A percentile compares a stretch with the other conserved stretches of the same genome.
Evolutionary conservation across 2,329 filamentous ascomycete genomes (phyloP).

Genomic region (Colletotrichum simmondsii): DNA sequence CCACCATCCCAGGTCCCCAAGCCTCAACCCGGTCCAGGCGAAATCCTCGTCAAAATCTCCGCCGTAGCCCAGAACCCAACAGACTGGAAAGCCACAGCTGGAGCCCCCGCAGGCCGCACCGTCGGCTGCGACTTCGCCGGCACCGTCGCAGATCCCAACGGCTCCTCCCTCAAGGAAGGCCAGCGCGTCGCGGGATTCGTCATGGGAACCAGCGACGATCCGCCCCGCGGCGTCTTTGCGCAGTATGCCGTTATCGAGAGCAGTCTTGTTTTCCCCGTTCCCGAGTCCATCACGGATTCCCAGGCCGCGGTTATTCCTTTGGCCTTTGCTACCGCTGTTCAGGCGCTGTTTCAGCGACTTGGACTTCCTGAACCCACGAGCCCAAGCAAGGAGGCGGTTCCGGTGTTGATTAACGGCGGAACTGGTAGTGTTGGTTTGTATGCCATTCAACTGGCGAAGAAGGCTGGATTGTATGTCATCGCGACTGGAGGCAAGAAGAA

Average conservation of each 20-base stretch:
- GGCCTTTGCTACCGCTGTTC: constrained; percentile 25
- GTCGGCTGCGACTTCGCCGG: constrained; percentile 49
- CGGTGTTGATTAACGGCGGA: constrained; percentile 41
- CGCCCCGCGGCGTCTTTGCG: constrained; percentile 29
- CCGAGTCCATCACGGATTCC: constrained; percentile 1
- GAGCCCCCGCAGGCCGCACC: constrained; percentile 38
- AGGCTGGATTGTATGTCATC: constrained; percentile 25
- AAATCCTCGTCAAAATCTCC: constrained; percentile 46
- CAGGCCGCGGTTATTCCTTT: constrained; percentile 25
- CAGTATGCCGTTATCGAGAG: constrained; percentile 32
- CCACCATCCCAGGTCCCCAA: constrained; percentile 32
- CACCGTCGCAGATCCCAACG: constrained; percentile 42
- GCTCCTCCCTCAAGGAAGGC: constrained; percentile 41
- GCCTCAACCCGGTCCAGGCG: constrained; percentile 42
- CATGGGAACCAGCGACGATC: constrained; percentile 39
- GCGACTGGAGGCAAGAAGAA: constrained; percentile 42
- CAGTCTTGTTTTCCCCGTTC: constrained; percentile 27
- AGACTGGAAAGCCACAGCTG: constrained; percentile 43
- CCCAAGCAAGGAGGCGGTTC: constrained; percentile 18
- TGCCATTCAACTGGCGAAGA: constrained; percentile 26
- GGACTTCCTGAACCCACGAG: constrained; percentile 14
- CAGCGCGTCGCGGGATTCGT: constrained; percentile 48
- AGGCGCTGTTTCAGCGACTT: constrained; percentile 29
- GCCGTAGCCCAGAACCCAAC: constrained; percentile 48
- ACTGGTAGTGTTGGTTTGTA: constrained; percentile 37